These are phyloP conservation scores for Xylaria sp. DNA, from an alignment of 2,329 filamentous ascomycete species.

Conservation along the genomic window DNA sequence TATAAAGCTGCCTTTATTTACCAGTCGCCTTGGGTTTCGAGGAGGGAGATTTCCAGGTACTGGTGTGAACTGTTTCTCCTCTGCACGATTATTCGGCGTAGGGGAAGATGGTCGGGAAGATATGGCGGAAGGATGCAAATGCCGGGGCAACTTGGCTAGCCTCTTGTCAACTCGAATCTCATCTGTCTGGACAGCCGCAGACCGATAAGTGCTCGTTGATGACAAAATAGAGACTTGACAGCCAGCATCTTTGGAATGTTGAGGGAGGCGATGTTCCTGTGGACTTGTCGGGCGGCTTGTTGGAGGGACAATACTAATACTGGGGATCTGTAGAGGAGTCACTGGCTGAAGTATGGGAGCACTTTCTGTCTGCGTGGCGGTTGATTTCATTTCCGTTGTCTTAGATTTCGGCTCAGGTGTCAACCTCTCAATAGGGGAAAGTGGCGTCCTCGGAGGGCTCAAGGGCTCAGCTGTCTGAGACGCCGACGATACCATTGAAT, in stretches of 20 bases:
- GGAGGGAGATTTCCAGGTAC: conserved; percentile 66
- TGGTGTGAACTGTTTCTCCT: conserved; percentile 59
- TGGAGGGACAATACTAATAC: conserved; percentile 92
- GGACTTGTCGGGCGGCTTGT: conserved; percentile 85
- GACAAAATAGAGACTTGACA: conserved; percentile 77
- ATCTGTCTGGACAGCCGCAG: conserved; percentile 80
- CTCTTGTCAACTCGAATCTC: conserved; percentile 87
- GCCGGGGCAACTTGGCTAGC: conserved; percentile 76
- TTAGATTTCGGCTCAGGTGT: conserved; percentile 49
- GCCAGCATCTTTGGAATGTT: conserved; percentile 82
- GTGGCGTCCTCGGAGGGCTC: conserved; percentile 74
- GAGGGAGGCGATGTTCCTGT: conserved; percentile 77
- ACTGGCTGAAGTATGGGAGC: conserved; percentile 43
- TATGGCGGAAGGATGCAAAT: conserved; percentile 83
- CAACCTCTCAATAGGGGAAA: conserved; percentile 58
- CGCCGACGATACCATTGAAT: conserved; percentile 71
- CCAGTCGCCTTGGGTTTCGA: conserved; percentile 68
- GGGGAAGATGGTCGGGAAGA: conserved; percentile 70
- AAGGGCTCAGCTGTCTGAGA: conserved; percentile 72
- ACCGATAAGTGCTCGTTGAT: conserved; percentile 61
- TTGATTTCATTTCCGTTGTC: conserved; percentile 60
- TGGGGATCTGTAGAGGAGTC: conserved; percentile 71
- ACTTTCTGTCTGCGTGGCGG: conserved; percentile 70
- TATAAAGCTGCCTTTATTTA: conserved; percentile 57
- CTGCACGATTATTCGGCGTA: conserved; percentile 47